These are phyloP conservation scores for Termitomyces sp. DNA, from an alignment of 768 basidiomycete species.

Conservation along the genomic window DNA sequence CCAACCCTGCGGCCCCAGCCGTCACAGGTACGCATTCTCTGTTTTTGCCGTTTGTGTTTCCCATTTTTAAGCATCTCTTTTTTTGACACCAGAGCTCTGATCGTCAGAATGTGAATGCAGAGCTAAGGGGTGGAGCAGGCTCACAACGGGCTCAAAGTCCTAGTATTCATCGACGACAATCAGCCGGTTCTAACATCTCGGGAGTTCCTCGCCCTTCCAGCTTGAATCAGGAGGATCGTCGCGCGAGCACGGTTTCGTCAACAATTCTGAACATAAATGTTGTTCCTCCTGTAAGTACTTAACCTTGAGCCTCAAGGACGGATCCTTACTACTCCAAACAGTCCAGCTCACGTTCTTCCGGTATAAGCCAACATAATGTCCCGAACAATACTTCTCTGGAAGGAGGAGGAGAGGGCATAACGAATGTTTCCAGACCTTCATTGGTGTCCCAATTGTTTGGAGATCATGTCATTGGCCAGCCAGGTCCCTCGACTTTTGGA, in stretches of 20 bases:
- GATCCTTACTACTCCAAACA: neutral
- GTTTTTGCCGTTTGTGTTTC: neutral
- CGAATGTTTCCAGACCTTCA: slow-evolving; percentile 3
- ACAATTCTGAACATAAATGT: slow-evolving; percentile 28
- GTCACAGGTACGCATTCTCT: slow-evolving; percentile 29
- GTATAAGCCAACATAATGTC: neutral
- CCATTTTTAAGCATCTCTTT: neutral
- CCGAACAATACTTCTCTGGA: neutral
- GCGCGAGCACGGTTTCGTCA: slow-evolving; percentile 16
- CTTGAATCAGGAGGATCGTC: slow-evolving; percentile 3
- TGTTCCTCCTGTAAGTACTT: slow-evolving; percentile 30
- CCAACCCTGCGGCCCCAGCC: slow-evolving; percentile 24
- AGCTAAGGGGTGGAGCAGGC: slow-evolving; percentile 2
- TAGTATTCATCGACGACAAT: slow-evolving; percentile 17
- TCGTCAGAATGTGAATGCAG: slow-evolving; percentile 8
- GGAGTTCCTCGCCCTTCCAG: slow-evolving; percentile 14
- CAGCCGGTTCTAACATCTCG: slow-evolving; percentile 22
- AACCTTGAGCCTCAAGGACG: neutral
- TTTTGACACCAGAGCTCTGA: slow-evolving; percentile 11
- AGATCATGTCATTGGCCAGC: neutral
- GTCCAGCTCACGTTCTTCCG: slow-evolving; percentile 9
- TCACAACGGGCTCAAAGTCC: slow-evolving; percentile 9
- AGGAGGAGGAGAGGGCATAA: neutral
- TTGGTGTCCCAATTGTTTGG: slow-evolving; percentile 1
- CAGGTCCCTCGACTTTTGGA: neutral